Evolutionary conservation across 345 rosid species (phyloP), one percentile per base, ranked within the genome.

Genomic region (Camelina hispida): DNA sequence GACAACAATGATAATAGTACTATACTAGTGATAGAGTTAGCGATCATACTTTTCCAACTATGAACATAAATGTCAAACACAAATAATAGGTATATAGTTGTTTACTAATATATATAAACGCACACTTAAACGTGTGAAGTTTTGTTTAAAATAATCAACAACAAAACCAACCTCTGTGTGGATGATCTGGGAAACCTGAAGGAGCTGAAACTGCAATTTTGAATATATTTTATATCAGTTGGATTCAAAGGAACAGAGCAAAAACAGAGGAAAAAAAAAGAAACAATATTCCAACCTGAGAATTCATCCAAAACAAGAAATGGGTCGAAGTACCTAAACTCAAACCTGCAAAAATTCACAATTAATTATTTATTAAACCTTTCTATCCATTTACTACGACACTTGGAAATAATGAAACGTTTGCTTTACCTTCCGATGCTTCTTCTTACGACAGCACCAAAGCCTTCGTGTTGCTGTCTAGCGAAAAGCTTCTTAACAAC

Each of bases 101-200:
- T 37, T 37, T 8, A 37, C 40, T 37, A 37, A 8, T 18, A 61
- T n/a, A 18, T 52, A 62, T 72, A 55, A 63, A 67, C 35, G 61
- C 62, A 68, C 44, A 51, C 44, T n/a, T 15, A 34, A 64, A 43
- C 50, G 50, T 47, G 40, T 56, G 47, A 14, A 57, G 9, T 17
- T 9, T 18, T 30, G 48, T 37, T 22, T 46, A 37, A 4, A 23
- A 57, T 35, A 56, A 23, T n/a, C n/a, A 10, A 56, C 23, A 38
- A 25, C 25, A 25, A 38, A 38, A 60, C 40, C 30, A 40, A 75
- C 98, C 98, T 93, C 96, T 89, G 22, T 93, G 98, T 44, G 98
- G 98, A 80, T 93, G 98, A 80, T 93, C 98, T 56, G 93, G 97
- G 78, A 93, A 93, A 57, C 98, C 98, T 57, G 93, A 85, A 25